Evolutionary conservation across 1,139 yeast species (phyloP).

Genomic region (Hemisphaericaspora xylanilytica): DNA sequence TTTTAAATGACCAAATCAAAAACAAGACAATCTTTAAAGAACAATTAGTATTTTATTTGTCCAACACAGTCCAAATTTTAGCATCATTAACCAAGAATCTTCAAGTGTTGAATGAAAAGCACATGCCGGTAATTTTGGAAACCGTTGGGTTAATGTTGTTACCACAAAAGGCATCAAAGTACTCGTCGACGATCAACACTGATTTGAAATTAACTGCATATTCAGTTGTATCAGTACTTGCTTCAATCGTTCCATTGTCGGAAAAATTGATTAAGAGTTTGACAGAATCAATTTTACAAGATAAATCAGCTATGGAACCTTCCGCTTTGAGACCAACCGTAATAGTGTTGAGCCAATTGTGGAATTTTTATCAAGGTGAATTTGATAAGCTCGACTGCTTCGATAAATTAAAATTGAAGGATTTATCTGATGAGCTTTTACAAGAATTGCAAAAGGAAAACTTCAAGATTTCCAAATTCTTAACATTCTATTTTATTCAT

Average conservation of each 20-base stretch:
- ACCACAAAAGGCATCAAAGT: conserved; percentile 19
- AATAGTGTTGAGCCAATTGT: conserved; percentile 42
- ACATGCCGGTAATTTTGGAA: conserved; percentile 57
- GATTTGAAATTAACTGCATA: conserved; percentile 84
- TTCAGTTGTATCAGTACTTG: conserved; percentile 73
- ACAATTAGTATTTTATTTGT: conserved; percentile 74
- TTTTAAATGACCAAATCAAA: conserved; percentile 52
- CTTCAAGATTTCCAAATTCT: conserved; percentile 32
- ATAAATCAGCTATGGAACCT: conserved; percentile 18
- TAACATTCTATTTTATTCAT: conserved; percentile 28
- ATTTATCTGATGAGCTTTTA: conserved; percentile 7
- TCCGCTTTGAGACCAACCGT: conserved; percentile 32
- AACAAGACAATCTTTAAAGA: conserved; percentile 62
- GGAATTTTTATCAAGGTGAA: conserved; percentile 30
- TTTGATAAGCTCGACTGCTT: conserved; percentile 18
- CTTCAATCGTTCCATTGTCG: conserved; percentile 68
- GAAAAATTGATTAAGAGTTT: conserved; percentile 65
- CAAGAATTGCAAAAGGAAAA: conserved; percentile 23
- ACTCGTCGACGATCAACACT: conserved; percentile 36
- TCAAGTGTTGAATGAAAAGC: conserved; percentile 28
- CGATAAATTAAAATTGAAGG: conserved; percentile 13
- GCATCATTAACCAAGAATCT: conserved; percentile 37
- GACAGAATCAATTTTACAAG: conserved; percentile 55
- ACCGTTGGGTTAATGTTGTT: conserved; percentile 53
- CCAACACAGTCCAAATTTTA: conserved; percentile 64